Percentiles rank a stretch among this genome's conserved stretches.
phyloP scores from a whole-genome alignment of 2,329 filamentous ascomycete species.

The Hypocreales sp. region DNA sequence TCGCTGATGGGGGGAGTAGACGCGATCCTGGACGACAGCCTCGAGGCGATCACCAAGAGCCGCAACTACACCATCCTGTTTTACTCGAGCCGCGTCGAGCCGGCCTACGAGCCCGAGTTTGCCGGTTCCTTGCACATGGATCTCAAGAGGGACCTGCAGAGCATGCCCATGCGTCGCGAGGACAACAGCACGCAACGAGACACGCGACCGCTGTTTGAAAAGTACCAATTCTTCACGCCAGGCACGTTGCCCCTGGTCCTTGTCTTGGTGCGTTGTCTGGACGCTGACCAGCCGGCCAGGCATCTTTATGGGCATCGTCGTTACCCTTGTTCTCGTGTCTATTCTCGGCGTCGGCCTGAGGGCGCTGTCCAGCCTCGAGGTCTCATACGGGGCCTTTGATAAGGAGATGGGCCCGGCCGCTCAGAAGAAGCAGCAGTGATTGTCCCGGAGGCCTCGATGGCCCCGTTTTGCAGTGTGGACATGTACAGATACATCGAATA shows the following conservation, averaged over 20 bases:
- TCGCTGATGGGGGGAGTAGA: too few relatives aligned
- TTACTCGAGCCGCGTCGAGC: constrained; percentile 43
- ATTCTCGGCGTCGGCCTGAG: constrained; percentile 68
- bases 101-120: constrained; percentile 51
- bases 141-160: constrained; percentile 45
- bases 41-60: constrained; percentile 21
- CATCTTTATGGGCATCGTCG: constrained; percentile 75
- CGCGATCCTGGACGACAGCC: constrained; percentile 32
- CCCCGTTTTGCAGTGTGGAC: too few relatives aligned
- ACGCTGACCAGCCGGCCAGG: constrained; percentile 31
- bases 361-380: constrained; percentile 66
- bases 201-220: constrained; percentile 58
- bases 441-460: too few relatives aligned
- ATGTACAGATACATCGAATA: constrained; percentile 4
- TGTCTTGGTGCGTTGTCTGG: background rate
- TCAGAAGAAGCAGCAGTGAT: constrained; percentile 54
- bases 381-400: constrained; percentile 89
- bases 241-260: constrained; percentile 29
- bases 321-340: constrained; percentile 52
- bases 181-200: constrained; percentile 23
- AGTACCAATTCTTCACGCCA: constrained; percentile 87
- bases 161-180: constrained; percentile 14
- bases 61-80: constrained; percentile 62
- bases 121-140: constrained; percentile 51
- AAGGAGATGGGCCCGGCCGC: constrained; percentile 86